phyloP scores from a whole-genome alignment of 2,329 filamentous ascomycete species.

The Aspergillus pseudonomiae region DNA sequence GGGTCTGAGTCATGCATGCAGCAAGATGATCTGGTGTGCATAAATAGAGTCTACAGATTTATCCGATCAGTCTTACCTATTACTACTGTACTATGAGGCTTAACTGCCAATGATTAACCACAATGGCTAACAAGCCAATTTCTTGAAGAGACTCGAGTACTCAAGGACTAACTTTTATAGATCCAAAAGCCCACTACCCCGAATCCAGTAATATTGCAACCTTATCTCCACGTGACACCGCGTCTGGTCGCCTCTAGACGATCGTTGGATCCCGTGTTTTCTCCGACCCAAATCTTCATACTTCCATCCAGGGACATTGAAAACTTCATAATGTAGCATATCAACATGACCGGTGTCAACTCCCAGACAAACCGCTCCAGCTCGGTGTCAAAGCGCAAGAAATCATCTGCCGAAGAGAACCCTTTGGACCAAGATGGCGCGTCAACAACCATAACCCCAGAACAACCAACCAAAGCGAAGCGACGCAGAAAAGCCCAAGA shows the following conservation, averaged over 20 bases:
- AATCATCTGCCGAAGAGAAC: not conserved
- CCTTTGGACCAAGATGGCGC: not conserved
- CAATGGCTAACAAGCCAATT: too few relatives aligned
- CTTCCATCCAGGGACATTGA: not conserved
- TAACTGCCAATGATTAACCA: too few relatives aligned
- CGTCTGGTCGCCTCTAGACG: constrained; percentile 13
- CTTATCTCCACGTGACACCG: constrained; percentile 25
- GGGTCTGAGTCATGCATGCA: not conserved
- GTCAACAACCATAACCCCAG: not conserved
- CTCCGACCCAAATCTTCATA: not conserved
- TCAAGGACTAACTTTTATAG: too few relatives aligned
- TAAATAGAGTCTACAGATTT: not conserved
- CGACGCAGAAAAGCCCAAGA: not conserved
- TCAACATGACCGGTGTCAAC: constrained; percentile 5
- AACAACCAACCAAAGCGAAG: not conserved
- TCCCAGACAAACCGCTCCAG: not conserved
- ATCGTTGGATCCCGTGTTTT: not conserved
- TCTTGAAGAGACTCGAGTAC: too few relatives aligned
- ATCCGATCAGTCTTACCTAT: too few relatives aligned
- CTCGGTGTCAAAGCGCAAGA: constrained; percentile 4
- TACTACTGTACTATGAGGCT: too few relatives aligned
- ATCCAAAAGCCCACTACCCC: constrained; percentile 1
- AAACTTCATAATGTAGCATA: constrained; percentile 5
- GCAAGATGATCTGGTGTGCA: not conserved
- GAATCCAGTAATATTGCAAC: constrained; percentile 8